phyloP scores from a whole-genome alignment of 352 stramenopile species.

The Phytophthora aleatoria region DNA sequence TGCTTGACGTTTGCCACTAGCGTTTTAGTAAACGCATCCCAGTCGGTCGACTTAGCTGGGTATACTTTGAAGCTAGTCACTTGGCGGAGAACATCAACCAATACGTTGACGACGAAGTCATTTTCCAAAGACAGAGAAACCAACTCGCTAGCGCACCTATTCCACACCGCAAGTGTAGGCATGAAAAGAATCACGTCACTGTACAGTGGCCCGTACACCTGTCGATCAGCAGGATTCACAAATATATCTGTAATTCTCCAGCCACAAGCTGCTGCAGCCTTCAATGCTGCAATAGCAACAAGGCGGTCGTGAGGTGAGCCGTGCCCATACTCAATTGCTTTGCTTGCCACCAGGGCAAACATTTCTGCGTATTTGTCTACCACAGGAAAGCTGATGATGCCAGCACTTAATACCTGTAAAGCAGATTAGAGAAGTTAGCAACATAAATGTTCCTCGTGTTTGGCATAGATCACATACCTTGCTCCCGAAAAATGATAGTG shows the following conservation, averaged over 20 bases:
- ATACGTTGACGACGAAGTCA: constrained; percentile 35
- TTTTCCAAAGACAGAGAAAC: constrained; percentile 42
- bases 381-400: constrained; percentile 16
- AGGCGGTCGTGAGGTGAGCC: constrained; percentile 26
- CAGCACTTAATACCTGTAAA: constrained; percentile 27
- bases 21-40: constrained; percentile 54
- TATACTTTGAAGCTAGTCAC: constrained; percentile 47
- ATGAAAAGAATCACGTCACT: constrained; percentile 57
- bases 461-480: constrained; percentile 32
- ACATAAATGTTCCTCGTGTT: neutral
- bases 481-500: constrained; percentile 31
- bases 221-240: constrained; percentile 30
- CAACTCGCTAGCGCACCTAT: constrained; percentile 29
- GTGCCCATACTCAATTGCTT: constrained; percentile 27
- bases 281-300: constrained; percentile 38
- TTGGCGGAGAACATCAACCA: constrained; percentile 44
- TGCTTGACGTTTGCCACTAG: constrained; percentile 48
- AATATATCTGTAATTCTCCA: constrained; percentile 57
- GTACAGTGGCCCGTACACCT: constrained; percentile 43
- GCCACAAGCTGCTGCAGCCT: constrained; percentile 47
- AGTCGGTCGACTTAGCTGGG: constrained; percentile 36
- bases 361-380: constrained; percentile 27
- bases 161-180: constrained; percentile 47
- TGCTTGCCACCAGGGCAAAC: constrained; percentile 31
- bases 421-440: constrained; percentile 11